These are phyloP conservation scores for Helotiales sp. DNA, from an alignment of 2,329 filamentous ascomycete species.

Conservation along the genomic window DNA sequence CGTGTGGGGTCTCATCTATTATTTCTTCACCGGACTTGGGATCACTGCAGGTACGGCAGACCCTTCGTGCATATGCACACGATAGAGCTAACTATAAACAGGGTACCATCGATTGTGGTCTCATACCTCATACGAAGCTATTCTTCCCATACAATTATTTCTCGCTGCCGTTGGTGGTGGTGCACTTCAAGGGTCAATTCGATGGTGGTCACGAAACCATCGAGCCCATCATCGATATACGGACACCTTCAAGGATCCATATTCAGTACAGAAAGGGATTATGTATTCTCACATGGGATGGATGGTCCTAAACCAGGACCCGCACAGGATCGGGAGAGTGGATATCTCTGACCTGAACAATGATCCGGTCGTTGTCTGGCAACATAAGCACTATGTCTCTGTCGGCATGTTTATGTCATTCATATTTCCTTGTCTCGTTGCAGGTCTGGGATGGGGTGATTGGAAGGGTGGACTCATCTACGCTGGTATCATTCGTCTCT, in stretches of 20 bases:
- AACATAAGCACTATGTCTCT: conserved; percentile 82
- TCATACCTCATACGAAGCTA: conserved; percentile 77
- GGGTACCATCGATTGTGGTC: conserved; percentile 82
- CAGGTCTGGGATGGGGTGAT: conserved; percentile 76
- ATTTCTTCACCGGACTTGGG: conserved; percentile 77
- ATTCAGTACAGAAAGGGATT: conserved; percentile 83
- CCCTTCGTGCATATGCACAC: background rate
- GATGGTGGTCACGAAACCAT: conserved; percentile 85
- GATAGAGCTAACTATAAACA: conserved; percentile 24
- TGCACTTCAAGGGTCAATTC: conserved; percentile 78
- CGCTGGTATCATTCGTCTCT: conserved; percentile 77
- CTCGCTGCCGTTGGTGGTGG: conserved; percentile 76
- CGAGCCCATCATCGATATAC: conserved; percentile 86
- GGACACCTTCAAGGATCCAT: conserved; percentile 86
- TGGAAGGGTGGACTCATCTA: conserved; percentile 79
- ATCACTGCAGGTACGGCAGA: conserved; percentile 64
- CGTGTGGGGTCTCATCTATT: conserved; percentile 72
- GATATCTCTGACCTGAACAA: conserved; percentile 85
- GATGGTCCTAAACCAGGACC: conserved; percentile 91
- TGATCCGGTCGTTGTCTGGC: conserved; percentile 78
- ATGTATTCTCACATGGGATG: conserved; percentile 81
- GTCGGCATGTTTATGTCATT: conserved; percentile 73
- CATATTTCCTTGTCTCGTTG: conserved; percentile 69
- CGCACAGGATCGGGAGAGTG: conserved; percentile 78
- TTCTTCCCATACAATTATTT: conserved; percentile 71